Base-by-base conservation (phyloP, 495 filamentous ascomycete genomes). In the Aspergillus sclerotiicarbonarius region DNA sequence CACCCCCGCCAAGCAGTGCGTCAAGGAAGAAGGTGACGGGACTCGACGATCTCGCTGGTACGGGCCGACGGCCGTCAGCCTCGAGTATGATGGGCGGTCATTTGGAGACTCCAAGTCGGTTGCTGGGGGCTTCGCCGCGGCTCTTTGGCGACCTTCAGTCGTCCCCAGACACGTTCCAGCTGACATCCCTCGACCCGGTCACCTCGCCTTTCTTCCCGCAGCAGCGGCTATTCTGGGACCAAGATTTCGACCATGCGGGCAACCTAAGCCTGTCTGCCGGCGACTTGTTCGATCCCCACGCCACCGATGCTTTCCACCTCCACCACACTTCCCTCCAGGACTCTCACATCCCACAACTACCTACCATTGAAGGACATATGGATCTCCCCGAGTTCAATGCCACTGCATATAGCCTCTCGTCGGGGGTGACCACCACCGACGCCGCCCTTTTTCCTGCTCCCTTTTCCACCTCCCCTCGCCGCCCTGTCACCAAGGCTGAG, bases 141-240 rank as follows among this genome's bases (percentile, higher is more conserved):
- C 71, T 83, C 46, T 83, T 83, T 61, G 73, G 77, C 2, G 79
- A 78, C 54, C 65, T 85, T 13, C 83, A 83, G 58, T 82, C 84
- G 41, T 85, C 86, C 1, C 83, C 86, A 1, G 86, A 89, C 51
- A 70, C 86, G 30, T 90, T 92, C 62, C 82, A 84, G 29, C 86
- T 91, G 60, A 82, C 82, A 10, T 80, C 87, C 57, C 82, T 89
- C 3, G 87, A 89, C 31, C 85, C 90, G 0, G 83, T 87, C 37
- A 80, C 84, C 6, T 89, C 86, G 19, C 84, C 87, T 8, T 80
- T 81, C 51, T 87, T 87, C 56, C 80, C 80, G 7, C 84, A 87
- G 59, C 80, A 86, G 41, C 82, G 84, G 53, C 68, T 87, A 25
- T 91, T 92, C 66, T 94, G 90, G 89, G 90, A 92, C 58, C 76